Percentiles rank a stretch among this genome's conserved stretches.
Evolutionary conservation across 2,329 filamentous ascomycete species (phyloP).

Genomic region (Fusarium phyllophilum): DNA sequence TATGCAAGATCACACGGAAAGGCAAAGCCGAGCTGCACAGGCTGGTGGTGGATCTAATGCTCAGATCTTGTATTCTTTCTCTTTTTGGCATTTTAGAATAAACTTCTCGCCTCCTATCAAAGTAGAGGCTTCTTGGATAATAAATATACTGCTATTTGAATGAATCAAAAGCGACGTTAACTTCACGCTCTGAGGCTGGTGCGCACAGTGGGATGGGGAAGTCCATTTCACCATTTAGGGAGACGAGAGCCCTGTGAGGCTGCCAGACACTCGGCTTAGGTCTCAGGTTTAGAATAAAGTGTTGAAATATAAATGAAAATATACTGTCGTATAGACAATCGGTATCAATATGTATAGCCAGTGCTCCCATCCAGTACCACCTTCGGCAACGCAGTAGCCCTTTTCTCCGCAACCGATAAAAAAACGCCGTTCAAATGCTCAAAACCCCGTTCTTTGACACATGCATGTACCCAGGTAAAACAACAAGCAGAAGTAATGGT

Average conservation of each 20-base stretch:
- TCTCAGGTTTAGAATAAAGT: neutral
- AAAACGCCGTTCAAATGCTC: constrained; percentile 48
- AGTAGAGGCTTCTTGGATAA: constrained; percentile 6
- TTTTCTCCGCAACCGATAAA: constrained; percentile 35
- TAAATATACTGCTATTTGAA: neutral
- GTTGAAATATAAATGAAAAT: constrained; percentile 10
- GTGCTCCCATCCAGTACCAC: constrained; percentile 35
- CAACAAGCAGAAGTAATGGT: constrained; percentile 19
- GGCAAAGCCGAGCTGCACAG: neutral
- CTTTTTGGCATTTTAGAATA: constrained; percentile 14
- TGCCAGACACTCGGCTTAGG: neutral
- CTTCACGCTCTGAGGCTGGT: constrained; percentile 27
- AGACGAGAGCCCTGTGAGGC: neutral
- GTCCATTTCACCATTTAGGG: constrained; percentile 4
- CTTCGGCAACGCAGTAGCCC: constrained; percentile 27
- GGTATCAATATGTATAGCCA: constrained; percentile 39
- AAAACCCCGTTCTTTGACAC: constrained; percentile 41
- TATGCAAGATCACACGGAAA: neutral
- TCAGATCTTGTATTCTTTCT: constrained; percentile 17
- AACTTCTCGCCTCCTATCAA: constrained; percentile 1
- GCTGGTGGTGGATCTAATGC: neutral
- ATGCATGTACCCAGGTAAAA: constrained; percentile 32
- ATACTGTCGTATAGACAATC: constrained; percentile 36
- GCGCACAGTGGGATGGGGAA: constrained; percentile 13
- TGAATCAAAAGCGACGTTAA: constrained; percentile 18